Base-by-base conservation (phyloP, 2,329 filamentous ascomycete species). In the Gremmenia infestans region DNA sequence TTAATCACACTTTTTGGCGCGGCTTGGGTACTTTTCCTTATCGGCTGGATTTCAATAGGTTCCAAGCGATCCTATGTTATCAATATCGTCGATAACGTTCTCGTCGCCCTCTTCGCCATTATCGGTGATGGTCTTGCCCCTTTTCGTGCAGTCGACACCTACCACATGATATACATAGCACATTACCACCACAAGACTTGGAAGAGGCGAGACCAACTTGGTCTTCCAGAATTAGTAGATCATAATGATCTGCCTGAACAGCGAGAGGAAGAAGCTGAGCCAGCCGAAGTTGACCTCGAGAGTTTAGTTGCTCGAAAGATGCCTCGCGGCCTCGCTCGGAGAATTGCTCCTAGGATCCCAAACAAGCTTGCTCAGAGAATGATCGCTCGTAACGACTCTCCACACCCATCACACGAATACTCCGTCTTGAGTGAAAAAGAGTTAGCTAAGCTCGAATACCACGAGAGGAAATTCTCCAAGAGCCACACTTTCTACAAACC, bases 401-500 rank as follows among this genome's bases (percentile, higher is more conserved):
- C 59, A n/a, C 46, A 62, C 1, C 58, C 62, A 50, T 65, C 67
- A 15, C 63, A 66, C 47, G 78, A 85, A 64, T 81, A 77, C 60
- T 83, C 84, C 0, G 86, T 90, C 7, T 74, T 93, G 4, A 83
- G 78, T 0, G 73, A 74, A n/a, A 73, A 80, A 58, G 86, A 93
- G 68, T 87, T 91, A 68, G 77, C 78, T 57, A 81, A 81, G 51
- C 78, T 94, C 11, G 78, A 86, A 55, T 85, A 92, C 67, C 89
- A 94, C 67, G 87, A 91, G 67, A 79, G 76, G 59, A 93, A 91
- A 65, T 87, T 94, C 67, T 81, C 87, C 68, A 91, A 88, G 65
- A 90, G 86, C 0, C 90, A 95, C 70, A 92, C 88, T 4, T 95
- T 93, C 72, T 95, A 94, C 78, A 91, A 91, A 64, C 89, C 90